Evolutionary conservation across 2,329 filamentous ascomycete genomes (phyloP).

Genomic region (Lomentospora prolificans): DNA sequence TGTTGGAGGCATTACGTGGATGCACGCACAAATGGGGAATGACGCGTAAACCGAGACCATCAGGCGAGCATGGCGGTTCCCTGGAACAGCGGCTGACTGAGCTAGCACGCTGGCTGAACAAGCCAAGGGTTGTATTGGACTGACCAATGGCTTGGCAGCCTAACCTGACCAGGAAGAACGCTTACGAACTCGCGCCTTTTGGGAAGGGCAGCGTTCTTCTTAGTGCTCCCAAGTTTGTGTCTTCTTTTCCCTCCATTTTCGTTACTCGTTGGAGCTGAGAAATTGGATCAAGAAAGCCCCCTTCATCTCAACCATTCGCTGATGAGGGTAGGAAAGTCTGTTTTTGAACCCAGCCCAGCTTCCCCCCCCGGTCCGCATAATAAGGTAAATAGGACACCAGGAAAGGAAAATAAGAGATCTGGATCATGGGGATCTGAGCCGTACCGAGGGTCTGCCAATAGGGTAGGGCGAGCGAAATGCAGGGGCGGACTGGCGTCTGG

Average conservation of each 20-base stretch:
- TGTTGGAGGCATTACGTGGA: not conserved
- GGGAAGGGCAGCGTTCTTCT: not conserved
- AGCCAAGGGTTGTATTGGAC: not conserved
- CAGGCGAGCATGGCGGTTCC: not conserved
- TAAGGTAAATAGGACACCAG: too few relatives aligned
- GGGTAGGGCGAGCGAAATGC: not conserved
- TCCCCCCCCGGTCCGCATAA: too few relatives aligned
- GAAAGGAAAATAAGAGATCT: too few relatives aligned
- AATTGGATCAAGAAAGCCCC: too few relatives aligned
- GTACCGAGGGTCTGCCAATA: not conserved
- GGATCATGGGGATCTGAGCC: not conserved
- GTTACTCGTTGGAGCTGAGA: too few relatives aligned
- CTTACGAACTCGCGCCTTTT: not conserved
- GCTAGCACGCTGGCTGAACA: too few relatives aligned
- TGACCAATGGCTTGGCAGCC: too few relatives aligned
- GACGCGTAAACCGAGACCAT: not conserved
- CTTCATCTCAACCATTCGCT: too few relatives aligned
- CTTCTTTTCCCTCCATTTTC: not conserved
- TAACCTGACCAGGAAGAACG: not conserved
- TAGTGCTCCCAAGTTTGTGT: not conserved
- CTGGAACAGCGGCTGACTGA: not conserved
- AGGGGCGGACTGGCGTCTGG: not conserved
- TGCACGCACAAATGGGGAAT: not conserved
- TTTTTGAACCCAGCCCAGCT: too few relatives aligned
- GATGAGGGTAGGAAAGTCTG: too few relatives aligned